Evolutionary conservation across 2,329 filamentous ascomycete species (phyloP).

Genomic region (Colletotrichum sp.): DNA sequence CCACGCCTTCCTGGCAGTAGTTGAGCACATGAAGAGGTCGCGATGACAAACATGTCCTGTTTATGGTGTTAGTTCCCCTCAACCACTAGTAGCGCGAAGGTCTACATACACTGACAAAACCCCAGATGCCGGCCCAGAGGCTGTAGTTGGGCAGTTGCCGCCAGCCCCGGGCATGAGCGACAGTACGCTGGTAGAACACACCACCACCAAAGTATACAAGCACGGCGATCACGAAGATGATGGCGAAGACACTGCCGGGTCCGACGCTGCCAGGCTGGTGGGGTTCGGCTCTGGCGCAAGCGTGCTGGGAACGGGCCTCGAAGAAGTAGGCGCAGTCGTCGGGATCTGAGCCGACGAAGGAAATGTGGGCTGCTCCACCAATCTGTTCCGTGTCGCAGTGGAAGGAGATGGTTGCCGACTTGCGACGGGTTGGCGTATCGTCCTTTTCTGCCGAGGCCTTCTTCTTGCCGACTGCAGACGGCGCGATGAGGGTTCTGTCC

Average conservation of each 20-base stretch:
- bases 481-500: conserved; percentile 34
- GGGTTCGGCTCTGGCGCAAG: conserved; percentile 72
- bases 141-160: conserved; percentile 93
- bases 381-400: conserved; percentile 87
- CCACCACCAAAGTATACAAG: conserved; percentile 91
- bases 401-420: conserved; percentile 90
- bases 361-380: conserved; percentile 70
- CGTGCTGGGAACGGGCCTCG: conserved; percentile 84
- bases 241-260: conserved; percentile 80
- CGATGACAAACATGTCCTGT: conserved; percentile 70
- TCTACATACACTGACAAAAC: conserved; percentile 75
- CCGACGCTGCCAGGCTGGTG: conserved; percentile 76
- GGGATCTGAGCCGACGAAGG: conserved; percentile 82
- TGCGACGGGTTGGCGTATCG: conserved; percentile 51
- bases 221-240: conserved; percentile 79
- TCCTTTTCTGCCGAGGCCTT: conserved; percentile 36
- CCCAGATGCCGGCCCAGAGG: conserved; percentile 87
- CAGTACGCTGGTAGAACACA: conserved; percentile 93
- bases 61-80: conserved; percentile 19
- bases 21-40: conserved; percentile 72
- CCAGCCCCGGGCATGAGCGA: conserved; percentile 94
- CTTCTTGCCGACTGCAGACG: conserved; percentile 25
- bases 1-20: conserved; percentile 69
- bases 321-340: conserved; percentile 97
- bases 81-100: conserved; percentile 9